Evolutionary conservation across 257 asterid genomes (phyloP).

Genomic region (Rhazya stricta): DNA sequence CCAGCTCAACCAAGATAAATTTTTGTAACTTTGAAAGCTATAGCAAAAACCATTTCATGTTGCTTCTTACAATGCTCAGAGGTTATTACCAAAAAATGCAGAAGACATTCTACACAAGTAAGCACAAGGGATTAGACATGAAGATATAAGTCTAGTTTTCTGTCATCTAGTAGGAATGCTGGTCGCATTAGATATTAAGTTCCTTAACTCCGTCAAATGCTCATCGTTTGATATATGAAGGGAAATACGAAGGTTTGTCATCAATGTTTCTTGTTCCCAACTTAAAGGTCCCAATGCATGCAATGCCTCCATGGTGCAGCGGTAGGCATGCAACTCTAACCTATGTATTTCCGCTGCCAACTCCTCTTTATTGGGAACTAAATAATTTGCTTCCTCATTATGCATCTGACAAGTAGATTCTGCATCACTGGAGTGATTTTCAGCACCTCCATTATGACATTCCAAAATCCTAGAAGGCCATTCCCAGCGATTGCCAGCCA

Average conservation of each 20-base stretch:
- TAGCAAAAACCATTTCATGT: not conserved
- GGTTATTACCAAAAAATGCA: slow-evolving; percentile 10
- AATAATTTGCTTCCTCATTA: slow-evolving; percentile 16
- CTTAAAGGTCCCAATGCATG: slow-evolving; percentile 51
- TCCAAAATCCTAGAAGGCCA: slow-evolving; percentile 20
- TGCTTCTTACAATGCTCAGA: slow-evolving; percentile 13
- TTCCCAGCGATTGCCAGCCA: slow-evolving; percentile 8
- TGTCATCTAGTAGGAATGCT: slow-evolving; percentile 25
- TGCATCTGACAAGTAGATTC: slow-evolving; percentile 30
- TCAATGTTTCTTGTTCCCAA: slow-evolving; percentile 49
- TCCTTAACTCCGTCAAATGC: slow-evolving; percentile 44
- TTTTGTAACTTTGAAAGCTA: slow-evolving; percentile 7
- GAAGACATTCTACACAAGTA: slow-evolving; percentile 14
- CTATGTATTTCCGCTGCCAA: slow-evolving; percentile 32
- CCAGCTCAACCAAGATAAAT: not conserved
- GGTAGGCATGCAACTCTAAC: slow-evolving; percentile 50
- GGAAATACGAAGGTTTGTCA: slow-evolving; percentile 47
- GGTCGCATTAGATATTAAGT: slow-evolving; percentile 32
- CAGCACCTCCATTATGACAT: slow-evolving; percentile 10
- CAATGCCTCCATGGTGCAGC: slow-evolving; percentile 45
- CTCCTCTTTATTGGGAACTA: slow-evolving; percentile 17
- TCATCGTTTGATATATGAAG: slow-evolving; percentile 50
- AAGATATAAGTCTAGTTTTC: slow-evolving; percentile 4
- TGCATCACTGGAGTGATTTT: slow-evolving; percentile 35
- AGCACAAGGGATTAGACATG: slow-evolving; percentile 1